Base-by-base conservation (phyloP, 352 stramenopile species). In the Pythium sp. region DNA sequence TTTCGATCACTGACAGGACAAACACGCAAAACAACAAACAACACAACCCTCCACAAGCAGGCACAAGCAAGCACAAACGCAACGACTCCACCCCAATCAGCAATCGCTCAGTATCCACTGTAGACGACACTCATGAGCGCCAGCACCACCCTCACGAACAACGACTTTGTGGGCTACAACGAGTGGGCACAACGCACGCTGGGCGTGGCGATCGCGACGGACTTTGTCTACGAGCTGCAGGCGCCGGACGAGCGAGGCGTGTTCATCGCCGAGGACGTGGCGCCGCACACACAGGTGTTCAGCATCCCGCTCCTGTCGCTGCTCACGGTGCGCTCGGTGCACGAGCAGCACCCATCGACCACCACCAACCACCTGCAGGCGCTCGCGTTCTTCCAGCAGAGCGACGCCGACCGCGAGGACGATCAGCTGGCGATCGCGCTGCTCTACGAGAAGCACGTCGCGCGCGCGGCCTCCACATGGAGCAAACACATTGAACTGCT, bases 171-270 rank as follows among this genome's bases (percentile, higher is more conserved):
- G n/a, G 84, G 86, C 46, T 94, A 90, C 70, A 89, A 94, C 63
- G 84, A 91, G 73, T 94, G 86, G 86, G 86, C 86, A 2, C 57
- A 65, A 14, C 66, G 75, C 54, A 46, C 64, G 56, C 80, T 94
- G 36, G 72, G 81, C 51, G 84, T 93, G 64, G 65, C 71, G 49
- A 74, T 93, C 32, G 78, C 73, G 46, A 92, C 83, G 8, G 87
- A 93, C 76, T 94, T 94, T 69, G 87, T 94, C 56, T 94, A 94
- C 75, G 87, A 94, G 73, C 73, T 74, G 26, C 71, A 76, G 58
- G 71, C 68, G 26, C 75, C 72, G n/a, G 78, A 78, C 46, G 82
- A 94, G 47, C 84, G 84, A 53, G 84, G 84, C 58, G 87, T 94
- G 65, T 94, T 86, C 68, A 85, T 94, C 68, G 82, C 87, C 18